Evolutionary conservation across 306 rosid species (phyloP), one percentile per base, ranked within the genome.

Genomic region (Gastrolobium bilobum): DNA sequence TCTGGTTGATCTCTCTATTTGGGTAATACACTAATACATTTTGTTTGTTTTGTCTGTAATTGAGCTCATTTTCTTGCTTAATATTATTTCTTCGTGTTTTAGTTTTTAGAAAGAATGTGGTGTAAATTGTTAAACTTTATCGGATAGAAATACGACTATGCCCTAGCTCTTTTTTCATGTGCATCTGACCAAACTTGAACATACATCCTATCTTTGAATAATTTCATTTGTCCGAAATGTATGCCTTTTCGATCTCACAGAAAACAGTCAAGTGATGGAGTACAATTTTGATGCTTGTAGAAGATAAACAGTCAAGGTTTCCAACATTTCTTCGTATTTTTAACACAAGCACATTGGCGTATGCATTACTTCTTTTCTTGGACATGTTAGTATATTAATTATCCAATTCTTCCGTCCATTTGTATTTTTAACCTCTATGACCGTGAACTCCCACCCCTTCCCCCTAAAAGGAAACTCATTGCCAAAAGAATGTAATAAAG

Each of bases 1-100:
- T 89, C 92, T 68, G 66, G 89, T 62, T 96, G 87, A 91, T 82
- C 35, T 48, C 65, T 85, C 75, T 43, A 10, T 77, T 66, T 58
- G 72, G 94, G 92, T 88, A 82, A 82, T 42, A 60, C 54, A 62
- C 84, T 88, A 61, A 80, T 40, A 65, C 60, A 54, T 82, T 82
- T 64, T 20, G 81, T 67, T 68, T 78, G 5, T 74, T 35, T 70
- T 65, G 64, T 48, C 75, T 66, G 81, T 76, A 66, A 37, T 46
- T 61, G 72, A 38, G 58, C 62, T 48, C 8, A 39, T 59, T 33
- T 54, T 62, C 73, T 15, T 76, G 75, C 74, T 66, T 42, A 40
- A 30, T 33, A 26, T 73, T 40, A 38, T 52, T 79, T 71, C 53
- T 30, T 13, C 37, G 30, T 51, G 59, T 82, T 65, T 35, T 56